Conservation (phyloP, 345 rosid species). For the Rhodomyrtus tomentosa region DNA sequence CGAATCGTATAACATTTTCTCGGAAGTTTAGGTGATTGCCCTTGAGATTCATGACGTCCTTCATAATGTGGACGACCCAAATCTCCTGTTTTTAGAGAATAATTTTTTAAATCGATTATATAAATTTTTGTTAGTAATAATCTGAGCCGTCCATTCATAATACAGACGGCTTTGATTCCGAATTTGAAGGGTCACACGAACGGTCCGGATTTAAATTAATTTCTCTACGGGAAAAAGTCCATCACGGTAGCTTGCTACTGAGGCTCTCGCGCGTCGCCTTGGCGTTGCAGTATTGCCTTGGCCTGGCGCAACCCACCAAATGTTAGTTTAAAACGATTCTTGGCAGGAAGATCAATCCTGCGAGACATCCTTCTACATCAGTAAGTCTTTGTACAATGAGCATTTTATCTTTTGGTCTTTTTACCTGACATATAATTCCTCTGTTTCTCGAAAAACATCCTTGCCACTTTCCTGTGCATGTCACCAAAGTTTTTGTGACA, state of each 20-base stretch:
- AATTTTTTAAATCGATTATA: too few relatives aligned
- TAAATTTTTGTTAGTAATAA: too few relatives aligned
- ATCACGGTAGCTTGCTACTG: not conserved
- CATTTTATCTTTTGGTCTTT: not conserved
- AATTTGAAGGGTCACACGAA: too few relatives aligned
- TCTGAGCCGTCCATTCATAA: too few relatives aligned
- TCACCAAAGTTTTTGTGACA: not conserved
- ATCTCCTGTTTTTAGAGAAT: too few relatives aligned
- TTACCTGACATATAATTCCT: not conserved
- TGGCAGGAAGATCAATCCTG: not conserved
- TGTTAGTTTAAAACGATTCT: not conserved
- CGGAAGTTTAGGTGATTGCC: too few relatives aligned
- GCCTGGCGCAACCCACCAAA: too few relatives aligned
- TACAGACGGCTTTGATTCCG: too few relatives aligned
- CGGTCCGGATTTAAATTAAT: conserved; percentile 28
- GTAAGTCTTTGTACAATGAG: not conserved
- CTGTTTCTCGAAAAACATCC: not conserved
- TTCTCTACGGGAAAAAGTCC: conserved; percentile 4
- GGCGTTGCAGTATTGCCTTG: conserved; percentile 12
- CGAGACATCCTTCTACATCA: not conserved
- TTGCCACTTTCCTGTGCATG: not conserved
- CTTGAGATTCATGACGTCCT: too few relatives aligned
- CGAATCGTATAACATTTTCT: too few relatives aligned
- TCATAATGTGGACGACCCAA: too few relatives aligned
- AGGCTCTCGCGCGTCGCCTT: not conserved